Base-by-base conservation (phyloP, 2,329 filamentous ascomycete species). In the Aureobasidium sp. region DNA sequence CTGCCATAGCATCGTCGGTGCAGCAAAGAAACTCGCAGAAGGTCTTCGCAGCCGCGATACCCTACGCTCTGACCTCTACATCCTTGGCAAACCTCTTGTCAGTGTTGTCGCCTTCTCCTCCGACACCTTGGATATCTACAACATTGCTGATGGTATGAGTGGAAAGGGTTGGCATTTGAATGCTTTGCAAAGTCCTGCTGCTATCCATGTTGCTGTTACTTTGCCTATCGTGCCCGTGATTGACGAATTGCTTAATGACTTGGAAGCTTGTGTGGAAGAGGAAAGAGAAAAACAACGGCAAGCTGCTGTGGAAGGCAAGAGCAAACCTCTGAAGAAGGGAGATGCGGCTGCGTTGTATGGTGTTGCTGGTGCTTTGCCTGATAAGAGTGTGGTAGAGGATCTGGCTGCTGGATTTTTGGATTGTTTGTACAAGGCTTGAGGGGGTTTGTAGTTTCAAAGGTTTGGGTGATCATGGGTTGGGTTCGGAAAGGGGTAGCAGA, bases 91-190 rank as follows among this genome's bases (percentile, higher is more conserved):
- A 62, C 94, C 94, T 0, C 83, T 96, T 56, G 92, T 97, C 57
- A 92, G 87, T 10, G 94, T 99, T 32, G 86, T 99, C 5, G 89
- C 94, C 1, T 97, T 97, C 77, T 84, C 84, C 12, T 87, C 89
- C n/a, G 82, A 84, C 68, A 87, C 84, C n/a, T 83, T 99, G 46
- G 87, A 97, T 76, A 88, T 96, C 66, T 99, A 99, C 77, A 92
- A 96, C 72, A 85, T 99, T 67, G 91, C 93, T 8, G 94, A 99
- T 75, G 89, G 80, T 67, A 93, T 99, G 88, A 84, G 83, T 13
- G 78, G 78, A 0, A 88, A 87, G 71, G 93, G 94, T 3, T 99
- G 94, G 94, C 94, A 99, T 77, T 81, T 99, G 64, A 99, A 97
- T 71, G 90, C 92, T 2, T 82, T 99, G 66, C 94, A 99, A 77